Percentiles rank a stretch among this genome's conserved stretches.
Evolutionary conservation across 2,329 filamentous ascomycete species (phyloP).

Genomic region (Karstenula rhodostoma): DNA sequence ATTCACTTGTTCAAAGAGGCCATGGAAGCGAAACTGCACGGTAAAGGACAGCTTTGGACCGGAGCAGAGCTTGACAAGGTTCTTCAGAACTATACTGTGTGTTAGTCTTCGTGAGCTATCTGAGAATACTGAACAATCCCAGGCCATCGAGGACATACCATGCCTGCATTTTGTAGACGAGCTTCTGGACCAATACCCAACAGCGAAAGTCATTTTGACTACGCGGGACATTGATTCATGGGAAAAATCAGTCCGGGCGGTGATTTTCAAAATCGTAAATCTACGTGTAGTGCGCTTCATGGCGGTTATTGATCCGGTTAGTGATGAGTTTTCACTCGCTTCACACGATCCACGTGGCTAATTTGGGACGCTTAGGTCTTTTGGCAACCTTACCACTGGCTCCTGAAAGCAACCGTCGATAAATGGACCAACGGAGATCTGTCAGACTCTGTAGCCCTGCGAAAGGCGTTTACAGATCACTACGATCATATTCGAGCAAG

Average conservation of each 20-base stretch:
- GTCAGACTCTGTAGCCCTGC: conserved; percentile 10
- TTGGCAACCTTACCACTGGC: conserved; percentile 8
- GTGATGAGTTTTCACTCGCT: not conserved
- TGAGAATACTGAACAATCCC: no score
- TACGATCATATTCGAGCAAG: conserved; percentile 33
- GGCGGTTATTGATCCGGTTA: conserved; percentile 1
- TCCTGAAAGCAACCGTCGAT: not conserved
- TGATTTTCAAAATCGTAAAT: conserved; percentile 35
- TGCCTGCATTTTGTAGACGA: conserved; percentile 15
- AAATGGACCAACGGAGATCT: conserved; percentile 29
- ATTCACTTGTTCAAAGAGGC: conserved; percentile 18
- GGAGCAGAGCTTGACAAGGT: conserved; percentile 23
- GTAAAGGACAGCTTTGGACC: conserved; percentile 21
- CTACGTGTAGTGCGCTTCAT: conserved; percentile 29
- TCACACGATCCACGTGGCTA: not conserved
- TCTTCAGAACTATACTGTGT: conserved; percentile 21
- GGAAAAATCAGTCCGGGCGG: conserved; percentile 37
- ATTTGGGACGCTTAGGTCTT: not conserved
- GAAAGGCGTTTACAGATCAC: conserved; percentile 30
- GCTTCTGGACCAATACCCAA: conserved; percentile 21
- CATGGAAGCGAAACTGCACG: conserved; percentile 15
- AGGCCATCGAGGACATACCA: conserved; percentile 17
- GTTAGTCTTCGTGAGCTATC: not conserved
- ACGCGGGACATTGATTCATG: conserved; percentile 37
- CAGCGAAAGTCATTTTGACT: conserved; percentile 46